Base-by-base conservation (phyloP, 192 early-diverging fungal genomes). In the Coemansia sp. region DNA sequence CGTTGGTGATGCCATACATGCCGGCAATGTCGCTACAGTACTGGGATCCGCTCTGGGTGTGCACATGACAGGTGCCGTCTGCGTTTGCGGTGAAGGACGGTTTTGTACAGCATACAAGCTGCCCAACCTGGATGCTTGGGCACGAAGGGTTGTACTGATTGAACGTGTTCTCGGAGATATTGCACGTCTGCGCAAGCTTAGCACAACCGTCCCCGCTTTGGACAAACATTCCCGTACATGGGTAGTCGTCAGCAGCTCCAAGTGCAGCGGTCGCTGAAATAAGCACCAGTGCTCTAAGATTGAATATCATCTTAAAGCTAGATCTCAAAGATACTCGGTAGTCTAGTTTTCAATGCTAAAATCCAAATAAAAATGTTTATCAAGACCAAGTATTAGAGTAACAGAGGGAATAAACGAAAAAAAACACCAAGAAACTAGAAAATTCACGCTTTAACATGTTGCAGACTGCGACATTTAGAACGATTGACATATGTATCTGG, bases 21-120 rank as follows among this genome's bases (percentile, higher is more conserved):
- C 26, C 26, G 48, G 48, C 48, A 28, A 51, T 51, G 9, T 51
- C 48, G 48, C 48, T 51, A 25, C 48, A 51, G 8, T 51, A 51
- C 25, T 51, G 23, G 48, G 23, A 26, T 51, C 48, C 48, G 23
- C 48, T 51, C 48, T 51, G 48, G 7, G 48, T 51, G 25, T 51
- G 48, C 23, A 51, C 15, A 12, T 51, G 48, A 13, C 48, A 51
- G 48, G 23, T 51, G 21, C 48, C 48, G 25, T 51, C 48, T 13
- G 48, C 23, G 1, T 51, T 51, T 51, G 48, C 48, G 2, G 21
- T 51, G 23, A 25, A 51, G 9, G 48, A 51, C 8, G 48, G 48
- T 25, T 51, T 51, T 23, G 48, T 51, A 25, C 48, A 51, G 48
- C 48, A 51, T 7, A 51, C 48, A 9, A 51, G 48, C 25, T 51